Evolutionary conservation across 768 basidiomycete genomes (phyloP).

Genomic region (Suillus americanus): DNA sequence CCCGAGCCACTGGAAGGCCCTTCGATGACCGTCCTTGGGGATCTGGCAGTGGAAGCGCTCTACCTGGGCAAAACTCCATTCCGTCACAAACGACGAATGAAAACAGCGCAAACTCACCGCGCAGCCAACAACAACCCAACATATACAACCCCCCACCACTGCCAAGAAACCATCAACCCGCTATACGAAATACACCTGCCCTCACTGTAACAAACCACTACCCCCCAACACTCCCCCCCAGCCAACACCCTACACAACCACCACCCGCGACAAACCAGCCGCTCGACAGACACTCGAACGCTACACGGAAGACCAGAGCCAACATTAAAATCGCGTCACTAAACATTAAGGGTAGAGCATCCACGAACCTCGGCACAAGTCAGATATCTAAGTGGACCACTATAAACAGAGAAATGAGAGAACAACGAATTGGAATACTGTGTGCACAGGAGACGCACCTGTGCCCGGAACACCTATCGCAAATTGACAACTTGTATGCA

Average conservation of each 20-base stretch:
- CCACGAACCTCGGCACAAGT: rapidly evolving
- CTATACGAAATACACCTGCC: too few species aligned
- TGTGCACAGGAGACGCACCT: neutral
- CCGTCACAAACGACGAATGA: neutral
- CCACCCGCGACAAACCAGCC: too few species aligned
- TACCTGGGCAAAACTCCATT: neutral
- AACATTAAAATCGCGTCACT: neutral
- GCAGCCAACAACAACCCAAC: too few species aligned
- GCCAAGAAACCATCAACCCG: too few species aligned
- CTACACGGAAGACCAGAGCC: too few species aligned
- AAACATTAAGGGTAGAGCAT: neutral
- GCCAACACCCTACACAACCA: too few species aligned
- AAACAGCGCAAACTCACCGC: too few species aligned
- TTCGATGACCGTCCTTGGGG: neutral
- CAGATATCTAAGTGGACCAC: neutral
- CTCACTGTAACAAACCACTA: too few species aligned
- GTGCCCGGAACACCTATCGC: neutral
- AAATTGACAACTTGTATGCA: neutral
- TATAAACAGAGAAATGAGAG: neutral
- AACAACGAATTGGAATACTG: neutral
- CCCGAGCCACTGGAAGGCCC: neutral
- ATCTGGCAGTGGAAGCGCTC: neutral
- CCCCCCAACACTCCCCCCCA: too few species aligned
- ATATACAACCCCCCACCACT: too few species aligned
- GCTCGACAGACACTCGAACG: too few species aligned